A percentile compares a stretch with the other conserved stretches of the same genome.
phyloP scores from a whole-genome alignment of 2,329 filamentous ascomycete species.

The Phialophora macrospora region DNA sequence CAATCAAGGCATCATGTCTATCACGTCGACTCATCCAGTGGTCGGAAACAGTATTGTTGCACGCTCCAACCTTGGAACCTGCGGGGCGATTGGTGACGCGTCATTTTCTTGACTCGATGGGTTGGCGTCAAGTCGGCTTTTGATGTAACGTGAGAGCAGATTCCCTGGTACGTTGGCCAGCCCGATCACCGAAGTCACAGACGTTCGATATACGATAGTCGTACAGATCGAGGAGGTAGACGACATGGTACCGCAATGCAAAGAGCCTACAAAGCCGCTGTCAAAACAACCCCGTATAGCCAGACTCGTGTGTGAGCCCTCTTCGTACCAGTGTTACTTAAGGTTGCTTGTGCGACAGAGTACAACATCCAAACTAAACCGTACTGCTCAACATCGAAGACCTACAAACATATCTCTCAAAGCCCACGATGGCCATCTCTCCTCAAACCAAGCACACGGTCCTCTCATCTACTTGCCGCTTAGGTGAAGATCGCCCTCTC shows the following conservation, averaged over 20 bases:
- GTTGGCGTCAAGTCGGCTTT: not conserved
- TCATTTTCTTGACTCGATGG: not conserved
- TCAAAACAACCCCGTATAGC: not conserved
- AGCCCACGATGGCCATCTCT: not conserved
- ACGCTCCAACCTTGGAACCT: too few relatives aligned
- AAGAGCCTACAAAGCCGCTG: not conserved
- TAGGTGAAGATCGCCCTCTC: constrained; percentile 37
- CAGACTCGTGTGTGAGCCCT: not conserved
- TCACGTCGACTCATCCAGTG: not conserved
- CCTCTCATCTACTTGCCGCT: not conserved
- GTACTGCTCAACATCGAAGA: not conserved
- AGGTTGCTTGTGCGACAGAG: not conserved
- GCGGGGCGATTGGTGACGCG: not conserved
- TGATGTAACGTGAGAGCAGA: not conserved
- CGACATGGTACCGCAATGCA: not conserved
- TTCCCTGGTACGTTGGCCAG: not conserved
- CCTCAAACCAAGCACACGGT: not conserved
- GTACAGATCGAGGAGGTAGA: not conserved
- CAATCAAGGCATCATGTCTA: not conserved
- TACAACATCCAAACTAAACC: not conserved
- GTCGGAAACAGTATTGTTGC: not conserved
- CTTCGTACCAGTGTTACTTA: constrained; percentile 2
- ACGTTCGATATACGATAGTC: not conserved
- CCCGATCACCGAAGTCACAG: not conserved
- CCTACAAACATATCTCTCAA: not conserved